These are phyloP conservation scores for Fusarium avenaceum DNA, from an alignment of 2,329 filamentous ascomycete genomes.

Conservation along the genomic window DNA sequence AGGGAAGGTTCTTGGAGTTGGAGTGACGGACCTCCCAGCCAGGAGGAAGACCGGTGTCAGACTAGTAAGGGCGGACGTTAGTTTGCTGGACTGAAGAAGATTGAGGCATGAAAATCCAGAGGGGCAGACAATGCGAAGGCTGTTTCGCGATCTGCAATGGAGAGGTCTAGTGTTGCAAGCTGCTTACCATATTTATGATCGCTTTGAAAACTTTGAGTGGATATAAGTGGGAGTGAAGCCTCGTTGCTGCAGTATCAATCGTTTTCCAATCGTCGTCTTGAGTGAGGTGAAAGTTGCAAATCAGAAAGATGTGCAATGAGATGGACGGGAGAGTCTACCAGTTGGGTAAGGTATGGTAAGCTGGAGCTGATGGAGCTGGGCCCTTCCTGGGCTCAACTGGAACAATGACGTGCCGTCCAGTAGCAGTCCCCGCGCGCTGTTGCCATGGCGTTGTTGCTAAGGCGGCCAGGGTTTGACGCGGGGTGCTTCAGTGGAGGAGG, in stretches of 20 bases:
- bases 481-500: constrained; percentile 30
- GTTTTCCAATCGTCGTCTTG: constrained; percentile 8
- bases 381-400: constrained; percentile 21
- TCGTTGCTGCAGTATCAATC: background rate
- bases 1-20: constrained; percentile 98
- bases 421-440: constrained; percentile 16
- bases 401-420: constrained; percentile 44
- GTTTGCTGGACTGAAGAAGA: constrained; percentile 1
- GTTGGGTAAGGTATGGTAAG: constrained; percentile 29
- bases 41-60: constrained; percentile 83
- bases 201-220: constrained; percentile 7
- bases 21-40: constrained; percentile 98
- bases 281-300: constrained; percentile 22
- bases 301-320: constrained; percentile 11
- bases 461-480: constrained; percentile 42
- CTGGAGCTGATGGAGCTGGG: constrained; percentile 40
- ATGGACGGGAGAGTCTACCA: constrained; percentile 17
- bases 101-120: background rate
- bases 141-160: background rate
- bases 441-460: constrained; percentile 36
- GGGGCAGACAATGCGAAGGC: background rate
- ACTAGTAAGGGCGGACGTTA: constrained; percentile 56
- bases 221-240: background rate
- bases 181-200: constrained; percentile 37
- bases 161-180: background rate